Evolutionary conservation across 2,329 filamentous ascomycete genomes (phyloP).

Genomic region (Diaporthe batatas): DNA sequence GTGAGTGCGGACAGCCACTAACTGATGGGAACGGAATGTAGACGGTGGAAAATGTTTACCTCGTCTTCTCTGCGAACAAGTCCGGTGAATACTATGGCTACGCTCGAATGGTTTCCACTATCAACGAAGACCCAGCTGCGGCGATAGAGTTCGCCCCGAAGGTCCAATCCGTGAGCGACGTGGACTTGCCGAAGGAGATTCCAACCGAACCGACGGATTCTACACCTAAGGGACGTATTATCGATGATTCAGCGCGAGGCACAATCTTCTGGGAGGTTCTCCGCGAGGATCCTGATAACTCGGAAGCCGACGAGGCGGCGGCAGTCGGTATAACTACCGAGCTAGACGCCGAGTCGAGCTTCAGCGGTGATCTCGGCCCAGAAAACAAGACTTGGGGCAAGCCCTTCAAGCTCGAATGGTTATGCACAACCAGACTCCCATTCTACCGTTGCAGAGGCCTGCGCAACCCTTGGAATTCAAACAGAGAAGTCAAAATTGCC

Average conservation of each 20-base stretch:
- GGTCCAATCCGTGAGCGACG: slow-evolving; percentile 68
- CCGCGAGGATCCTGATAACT: slow-evolving; percentile 53
- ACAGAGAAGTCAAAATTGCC: slow-evolving; percentile 95
- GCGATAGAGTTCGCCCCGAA: slow-evolving; percentile 78
- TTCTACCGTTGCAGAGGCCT: slow-evolving; percentile 91
- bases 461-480: slow-evolving; percentile 94
- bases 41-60: slow-evolving; percentile 85
- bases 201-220: slow-evolving; percentile 82
- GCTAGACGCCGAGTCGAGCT: slow-evolving; percentile 54
- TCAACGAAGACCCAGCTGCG: slow-evolving; percentile 80
- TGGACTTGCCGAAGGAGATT: slow-evolving; percentile 83
- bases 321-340: slow-evolving; percentile 56
- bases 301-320: slow-evolving; percentile 60
- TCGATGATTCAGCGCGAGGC: slow-evolving; percentile 92
- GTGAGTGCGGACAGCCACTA: neutral
- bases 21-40: slow-evolving; percentile 52
- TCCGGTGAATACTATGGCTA: slow-evolving; percentile 98
- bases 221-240: slow-evolving; percentile 86
- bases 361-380: slow-evolving; percentile 54
- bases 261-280: slow-evolving; percentile 98
- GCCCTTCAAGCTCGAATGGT: slow-evolving; percentile 91
- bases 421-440: slow-evolving; percentile 84
- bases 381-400: slow-evolving; percentile 83
- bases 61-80: slow-evolving; percentile 97
- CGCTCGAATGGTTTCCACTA: slow-evolving; percentile 88